Base-by-base conservation (phyloP, 192 early-diverging fungal species). In the Podila minutissima region DNA sequence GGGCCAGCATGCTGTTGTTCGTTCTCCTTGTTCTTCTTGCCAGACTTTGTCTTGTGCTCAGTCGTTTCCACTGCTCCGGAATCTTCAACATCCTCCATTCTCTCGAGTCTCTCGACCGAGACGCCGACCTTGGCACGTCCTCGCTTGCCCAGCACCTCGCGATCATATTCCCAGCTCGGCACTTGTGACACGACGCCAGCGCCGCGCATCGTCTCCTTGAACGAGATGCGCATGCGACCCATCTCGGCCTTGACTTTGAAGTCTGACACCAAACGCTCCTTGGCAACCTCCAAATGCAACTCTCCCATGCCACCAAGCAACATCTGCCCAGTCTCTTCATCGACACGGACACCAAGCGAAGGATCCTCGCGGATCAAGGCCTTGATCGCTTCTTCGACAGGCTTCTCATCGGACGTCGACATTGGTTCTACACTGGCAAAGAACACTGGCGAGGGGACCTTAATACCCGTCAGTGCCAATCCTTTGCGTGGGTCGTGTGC, bases 251-350 rank as follows among this genome's bases (percentile, higher is more conserved):
- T 90, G 64, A 93, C 90, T 64, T 91, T 91, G 72, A 94, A 91
- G 31, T 92, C 92, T 32, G 91, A 91, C n/a, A 92, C 46, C 28
- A 99, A 82, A n/a, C 96, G 83, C 38, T 96, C 95, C 50, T 91
- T 91, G 15, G 95, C 90, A 19, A 98, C 93, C 68, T 98, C 97
- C 33, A 98, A 76, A 75, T 98, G 97, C 62, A 98, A 86, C 71
- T 97, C 97, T 9, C 97, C 97, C 96, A 97, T 97, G 1, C 96
- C 97, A 72, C 93, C 90, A 6, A 98, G 74, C 60, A 97, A 72
- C 22, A 90, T 93, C 74, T 98, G 97, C 0, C 96, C 95, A 1
- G 94, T 96, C 62, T 97, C 97, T 53, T 88, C 88, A 72, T 97
- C 92, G 11, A 83, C 84, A 19, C 87, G 68, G 17, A 95, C 81